These are phyloP conservation scores for Claviceps sp. DNA, from an alignment of 2,329 filamentous ascomycete genomes.

Conservation along the genomic window DNA sequence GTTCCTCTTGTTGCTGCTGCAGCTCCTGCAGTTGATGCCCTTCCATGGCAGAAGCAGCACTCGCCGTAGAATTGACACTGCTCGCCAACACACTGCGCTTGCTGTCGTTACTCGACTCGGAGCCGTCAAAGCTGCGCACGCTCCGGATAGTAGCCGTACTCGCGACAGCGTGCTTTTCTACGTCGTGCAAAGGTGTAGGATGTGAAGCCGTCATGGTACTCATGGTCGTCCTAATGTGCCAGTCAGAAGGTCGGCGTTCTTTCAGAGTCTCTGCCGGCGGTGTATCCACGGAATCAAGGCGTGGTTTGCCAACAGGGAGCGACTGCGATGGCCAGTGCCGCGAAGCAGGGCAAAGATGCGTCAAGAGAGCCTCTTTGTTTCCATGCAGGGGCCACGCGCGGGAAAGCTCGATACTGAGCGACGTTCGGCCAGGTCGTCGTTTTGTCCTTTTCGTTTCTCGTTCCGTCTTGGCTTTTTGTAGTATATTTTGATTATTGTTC, in stretches of 20 bases:
- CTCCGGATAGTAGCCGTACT: conserved; percentile 39
- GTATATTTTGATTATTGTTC: too few relatives aligned
- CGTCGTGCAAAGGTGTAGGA: conserved; percentile 10
- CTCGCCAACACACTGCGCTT: conserved; percentile 41
- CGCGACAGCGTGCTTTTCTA: conserved; percentile 19
- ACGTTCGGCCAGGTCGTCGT: too few relatives aligned
- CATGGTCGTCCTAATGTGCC: conserved; percentile 15
- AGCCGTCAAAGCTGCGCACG: conserved; percentile 41
- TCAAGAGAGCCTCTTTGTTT: too few relatives aligned
- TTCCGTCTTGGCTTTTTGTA: too few relatives aligned
- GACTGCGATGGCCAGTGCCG: too few relatives aligned
- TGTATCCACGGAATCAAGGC: conserved; percentile 16
- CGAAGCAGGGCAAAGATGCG: too few relatives aligned
- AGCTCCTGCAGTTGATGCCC: conserved; percentile 12
- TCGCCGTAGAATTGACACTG: conserved; percentile 40
- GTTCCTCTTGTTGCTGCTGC: background rate
- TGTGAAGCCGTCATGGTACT: conserved; percentile 24
- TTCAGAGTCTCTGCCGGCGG: conserved; percentile 18
- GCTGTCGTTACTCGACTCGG: conserved; percentile 30
- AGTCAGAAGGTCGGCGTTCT: conserved; percentile 20
- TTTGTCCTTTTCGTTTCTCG: too few relatives aligned
- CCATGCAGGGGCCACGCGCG: too few relatives aligned
- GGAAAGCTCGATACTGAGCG: too few relatives aligned
- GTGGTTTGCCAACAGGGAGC: conserved; percentile 3
- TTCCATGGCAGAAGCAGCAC: conserved; percentile 29